Conservation (phyloP, 805 yeast species). For the Candida verbasci region DNA sequence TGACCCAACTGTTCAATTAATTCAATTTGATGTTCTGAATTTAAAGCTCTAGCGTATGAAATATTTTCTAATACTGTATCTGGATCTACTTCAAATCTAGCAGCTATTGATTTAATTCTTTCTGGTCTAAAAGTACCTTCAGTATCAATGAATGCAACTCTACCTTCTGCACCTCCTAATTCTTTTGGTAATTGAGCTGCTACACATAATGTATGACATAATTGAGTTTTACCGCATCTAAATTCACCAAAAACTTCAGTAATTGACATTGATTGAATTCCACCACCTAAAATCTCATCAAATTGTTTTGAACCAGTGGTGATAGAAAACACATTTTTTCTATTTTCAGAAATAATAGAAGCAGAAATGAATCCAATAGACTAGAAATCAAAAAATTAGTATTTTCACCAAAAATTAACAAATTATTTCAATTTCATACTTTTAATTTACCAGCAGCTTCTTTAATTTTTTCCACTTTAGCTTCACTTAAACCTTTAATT, state of each 20-base stretch:
- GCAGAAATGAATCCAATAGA: slow-evolving; percentile 13
- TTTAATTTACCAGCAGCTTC: slow-evolving; percentile 14
- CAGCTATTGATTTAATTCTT: slow-evolving; percentile 14
- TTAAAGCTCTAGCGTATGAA: slow-evolving; percentile 14
- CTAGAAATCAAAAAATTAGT: too few relatives aligned
- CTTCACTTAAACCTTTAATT: slow-evolving; percentile 15
- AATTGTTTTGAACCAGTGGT: slow-evolving; percentile 14
- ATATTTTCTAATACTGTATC: slow-evolving; percentile 15
- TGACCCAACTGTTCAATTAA: slow-evolving; percentile 12
- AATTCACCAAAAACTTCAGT: slow-evolving; percentile 17
- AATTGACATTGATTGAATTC: slow-evolving; percentile 14
- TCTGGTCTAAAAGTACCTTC: slow-evolving; percentile 17
- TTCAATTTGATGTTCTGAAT: slow-evolving; percentile 15
- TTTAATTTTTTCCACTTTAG: slow-evolving; percentile 14
- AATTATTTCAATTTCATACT: slow-evolving; percentile 8
- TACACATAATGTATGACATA: slow-evolving; percentile 15
- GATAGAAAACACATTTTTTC: slow-evolving; percentile 10
- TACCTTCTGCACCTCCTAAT: slow-evolving; percentile 16
- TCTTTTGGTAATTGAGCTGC: slow-evolving; percentile 14
- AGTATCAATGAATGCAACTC: slow-evolving; percentile 14
- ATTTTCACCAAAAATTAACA: neutral
- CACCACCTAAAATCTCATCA: slow-evolving; percentile 15
- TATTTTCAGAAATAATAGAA: slow-evolving; percentile 12
- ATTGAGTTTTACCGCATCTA: slow-evolving; percentile 15
- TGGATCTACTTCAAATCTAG: slow-evolving; percentile 13